A percentile compares a stretch with the other conserved stretches of the same genome.
These are phyloP conservation scores for Heterobasidion parviporum DNA, from an alignment of 1,284 basidiomycete genomes.

Conservation along the genomic window DNA sequence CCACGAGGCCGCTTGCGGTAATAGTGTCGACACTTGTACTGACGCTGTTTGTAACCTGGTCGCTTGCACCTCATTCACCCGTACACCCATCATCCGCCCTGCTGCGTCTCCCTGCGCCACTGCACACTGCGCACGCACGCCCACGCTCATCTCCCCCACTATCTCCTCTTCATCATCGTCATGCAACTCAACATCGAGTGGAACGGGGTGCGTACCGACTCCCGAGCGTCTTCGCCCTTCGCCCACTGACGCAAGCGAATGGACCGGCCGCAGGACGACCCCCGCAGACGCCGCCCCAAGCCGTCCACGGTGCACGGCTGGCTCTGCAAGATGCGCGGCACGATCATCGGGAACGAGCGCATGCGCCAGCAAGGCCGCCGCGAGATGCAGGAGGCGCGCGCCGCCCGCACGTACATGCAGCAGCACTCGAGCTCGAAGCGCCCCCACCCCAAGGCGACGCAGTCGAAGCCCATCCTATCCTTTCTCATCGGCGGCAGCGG, in stretches of 20 bases:
- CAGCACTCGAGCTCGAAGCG: neutral
- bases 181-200: slow-evolving; percentile 25
- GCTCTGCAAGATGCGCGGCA: slow-evolving; percentile 73
- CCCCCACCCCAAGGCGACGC: neutral
- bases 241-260: neutral
- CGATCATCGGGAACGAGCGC: slow-evolving; percentile 56
- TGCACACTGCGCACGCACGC: too few species aligned
- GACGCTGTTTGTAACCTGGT: neutral
- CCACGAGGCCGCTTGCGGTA: neutral
- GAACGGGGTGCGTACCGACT: slow-evolving; percentile 24
- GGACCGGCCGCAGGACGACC: slow-evolving; percentile 22
- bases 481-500: slow-evolving; percentile 2
- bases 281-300: slow-evolving; percentile 41
- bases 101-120: too few species aligned
- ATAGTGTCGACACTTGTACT: neutral
- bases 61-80: neutral
- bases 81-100: neutral
- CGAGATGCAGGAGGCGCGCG: slow-evolving; percentile 27
- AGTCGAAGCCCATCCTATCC: slow-evolving; percentile 3
- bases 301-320: slow-evolving; percentile 67
- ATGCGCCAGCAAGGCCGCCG: slow-evolving; percentile 39
- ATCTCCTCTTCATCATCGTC: neutral
- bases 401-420: slow-evolving; percentile 14
- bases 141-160: neutral
- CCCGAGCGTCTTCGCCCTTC: neutral